phyloP scores from a whole-genome alignment of 1,139 yeast genomes.

The Kodamaea plutei region DNA sequence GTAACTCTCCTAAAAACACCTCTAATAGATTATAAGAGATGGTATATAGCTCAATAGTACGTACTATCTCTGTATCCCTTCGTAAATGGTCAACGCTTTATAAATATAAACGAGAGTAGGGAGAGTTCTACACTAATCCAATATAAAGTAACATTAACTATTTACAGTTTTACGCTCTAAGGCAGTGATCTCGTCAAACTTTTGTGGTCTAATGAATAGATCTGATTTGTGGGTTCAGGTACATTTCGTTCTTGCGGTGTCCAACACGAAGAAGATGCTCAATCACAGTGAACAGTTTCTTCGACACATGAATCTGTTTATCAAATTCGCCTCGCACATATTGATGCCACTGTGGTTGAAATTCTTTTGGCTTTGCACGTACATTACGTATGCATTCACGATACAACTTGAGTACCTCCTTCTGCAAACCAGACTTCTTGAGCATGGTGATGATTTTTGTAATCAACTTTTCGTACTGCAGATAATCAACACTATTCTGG shows the following conservation, averaged over 20 bases:
- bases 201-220: too few relatives aligned
- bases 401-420: slow-evolving; percentile 61
- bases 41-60: neutral
- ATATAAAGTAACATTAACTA: too few relatives aligned
- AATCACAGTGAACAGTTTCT: slow-evolving; percentile 80
- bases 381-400: slow-evolving; percentile 54
- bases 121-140: too few relatives aligned
- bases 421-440: slow-evolving; percentile 56
- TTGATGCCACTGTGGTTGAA: slow-evolving; percentile 41
- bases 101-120: too few relatives aligned
- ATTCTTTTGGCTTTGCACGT: slow-evolving; percentile 50
- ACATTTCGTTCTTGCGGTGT: slow-evolving; percentile 65
- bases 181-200: too few relatives aligned
- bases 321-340: slow-evolving; percentile 58
- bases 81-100: neutral
- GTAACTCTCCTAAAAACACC: too few relatives aligned
- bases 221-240: slow-evolving; percentile 61
- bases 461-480: too few relatives aligned
- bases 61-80: too few relatives aligned
- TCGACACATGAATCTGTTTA: slow-evolving; percentile 54
- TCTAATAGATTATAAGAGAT: neutral
- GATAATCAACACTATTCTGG: too few relatives aligned
- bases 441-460: slow-evolving; percentile 23
- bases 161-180: too few relatives aligned
- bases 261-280: slow-evolving; percentile 85